A percentile compares a stretch with the other conserved stretches of the same genome.
phyloP scores from a whole-genome alignment of 495 filamentous ascomycete species.

The Arthonia radiata region DNA sequence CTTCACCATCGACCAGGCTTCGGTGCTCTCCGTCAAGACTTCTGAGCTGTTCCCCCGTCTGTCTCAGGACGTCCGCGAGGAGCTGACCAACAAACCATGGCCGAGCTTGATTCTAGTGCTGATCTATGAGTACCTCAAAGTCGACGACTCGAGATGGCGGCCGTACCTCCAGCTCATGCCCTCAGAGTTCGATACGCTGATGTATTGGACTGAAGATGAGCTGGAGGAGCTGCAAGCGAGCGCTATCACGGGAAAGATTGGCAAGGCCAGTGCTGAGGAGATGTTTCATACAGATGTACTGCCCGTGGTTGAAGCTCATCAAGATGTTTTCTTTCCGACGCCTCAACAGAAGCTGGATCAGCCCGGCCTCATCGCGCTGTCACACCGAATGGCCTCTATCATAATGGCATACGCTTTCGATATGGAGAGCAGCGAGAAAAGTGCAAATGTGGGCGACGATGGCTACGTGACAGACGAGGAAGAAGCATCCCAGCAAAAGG shows the following conservation, averaged over 20 bases:
- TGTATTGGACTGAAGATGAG: constrained; percentile 66
- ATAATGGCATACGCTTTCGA: constrained; percentile 97
- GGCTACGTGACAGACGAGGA: constrained; percentile 49
- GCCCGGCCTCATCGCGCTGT: too few relatives aligned
- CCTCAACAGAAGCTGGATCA: too few relatives aligned
- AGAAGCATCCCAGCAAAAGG: constrained; percentile 35
- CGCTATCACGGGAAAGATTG: constrained; percentile 53
- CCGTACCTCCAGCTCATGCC: constrained; percentile 69
- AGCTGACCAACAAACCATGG: constrained; percentile 18
- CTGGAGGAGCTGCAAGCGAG: constrained; percentile 52
- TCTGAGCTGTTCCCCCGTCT: constrained; percentile 10
- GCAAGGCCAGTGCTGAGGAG: constrained; percentile 41
- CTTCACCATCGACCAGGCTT: constrained; percentile 33
- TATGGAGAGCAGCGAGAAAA: constrained; percentile 32
- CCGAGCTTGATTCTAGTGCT: constrained; percentile 50
- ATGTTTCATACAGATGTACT: constrained; percentile 37
- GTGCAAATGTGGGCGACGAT: constrained; percentile 20
- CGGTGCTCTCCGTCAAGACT: constrained; percentile 21
- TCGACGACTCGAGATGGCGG: constrained; percentile 40
- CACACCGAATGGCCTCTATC: constrained; percentile 57
- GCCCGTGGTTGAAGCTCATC: constrained; percentile 24
- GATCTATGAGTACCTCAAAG: constrained; percentile 47
- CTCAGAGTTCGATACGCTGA: constrained; percentile 54
- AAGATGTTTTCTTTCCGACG: constrained; percentile 1
- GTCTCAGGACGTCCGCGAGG: background rate